Evolutionary conservation across 2,329 filamentous ascomycete species (phyloP).

Genomic region (Fusarium sp.): DNA sequence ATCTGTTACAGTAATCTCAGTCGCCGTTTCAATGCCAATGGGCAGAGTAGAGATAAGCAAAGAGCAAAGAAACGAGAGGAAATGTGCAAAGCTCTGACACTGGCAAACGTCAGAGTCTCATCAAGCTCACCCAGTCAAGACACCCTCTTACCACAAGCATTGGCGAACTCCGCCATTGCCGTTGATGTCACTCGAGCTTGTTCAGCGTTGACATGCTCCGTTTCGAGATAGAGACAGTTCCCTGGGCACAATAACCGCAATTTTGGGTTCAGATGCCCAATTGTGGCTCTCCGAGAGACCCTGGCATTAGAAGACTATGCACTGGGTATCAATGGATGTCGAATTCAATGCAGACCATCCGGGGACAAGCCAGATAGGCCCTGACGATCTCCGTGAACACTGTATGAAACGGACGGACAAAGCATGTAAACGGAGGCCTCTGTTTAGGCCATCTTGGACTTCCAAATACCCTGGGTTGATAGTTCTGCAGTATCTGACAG

Average conservation of each 20-base stretch:
- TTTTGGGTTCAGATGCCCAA: conserved; percentile 27
- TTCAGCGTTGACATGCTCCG: not conserved
- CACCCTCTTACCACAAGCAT: not conserved
- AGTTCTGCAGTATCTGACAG: conserved; percentile 29
- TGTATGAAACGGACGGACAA: not conserved
- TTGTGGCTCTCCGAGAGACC: conserved; percentile 16
- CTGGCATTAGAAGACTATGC: conserved; percentile 7
- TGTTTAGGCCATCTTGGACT: not conserved
- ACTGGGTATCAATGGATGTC: conserved; percentile 10
- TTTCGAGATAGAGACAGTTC: not conserved
- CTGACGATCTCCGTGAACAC: conserved; percentile 23
- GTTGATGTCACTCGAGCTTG: not conserved
- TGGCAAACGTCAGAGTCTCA: conserved; percentile 21
- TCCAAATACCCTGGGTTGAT: conserved; percentile 1
- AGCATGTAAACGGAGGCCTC: not conserved
- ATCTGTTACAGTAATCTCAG: conserved; percentile 2
- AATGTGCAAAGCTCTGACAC: not conserved
- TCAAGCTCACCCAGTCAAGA: conserved; percentile 13
- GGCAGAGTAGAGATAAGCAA: conserved; percentile 5
- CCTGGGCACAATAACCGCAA: not conserved
- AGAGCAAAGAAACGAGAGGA: not conserved
- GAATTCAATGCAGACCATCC: not conserved
- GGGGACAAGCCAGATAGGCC: conserved; percentile 5
- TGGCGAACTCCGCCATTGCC: not conserved
- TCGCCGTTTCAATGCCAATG: conserved; percentile 7